Conservation (phyloP, 139 green algal genomes). For the Volvox reticuliferus region DNA sequence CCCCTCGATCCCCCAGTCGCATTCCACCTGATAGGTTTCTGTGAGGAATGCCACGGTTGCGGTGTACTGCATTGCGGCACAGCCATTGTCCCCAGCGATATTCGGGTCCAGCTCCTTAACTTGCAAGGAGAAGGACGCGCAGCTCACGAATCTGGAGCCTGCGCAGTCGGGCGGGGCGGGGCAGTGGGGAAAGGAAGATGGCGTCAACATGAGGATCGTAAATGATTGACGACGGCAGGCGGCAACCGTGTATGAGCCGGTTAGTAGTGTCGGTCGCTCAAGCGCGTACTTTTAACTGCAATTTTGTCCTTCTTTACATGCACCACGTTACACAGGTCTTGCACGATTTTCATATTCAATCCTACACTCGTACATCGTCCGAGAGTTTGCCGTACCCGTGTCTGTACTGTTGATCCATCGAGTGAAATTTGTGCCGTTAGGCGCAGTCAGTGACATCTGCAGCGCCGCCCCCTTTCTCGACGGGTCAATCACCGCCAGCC, state of each 20-base stretch:
- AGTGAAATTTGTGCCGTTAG: conserved; percentile 20
- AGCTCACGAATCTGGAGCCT: conserved; percentile 21
- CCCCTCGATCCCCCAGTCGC: not conserved
- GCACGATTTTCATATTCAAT: not conserved
- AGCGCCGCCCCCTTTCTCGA: not conserved
- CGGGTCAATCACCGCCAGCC: conserved; percentile 16
- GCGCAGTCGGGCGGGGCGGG: not conserved
- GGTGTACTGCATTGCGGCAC: conserved; percentile 4
- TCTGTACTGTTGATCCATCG: not conserved
- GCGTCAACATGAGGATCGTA: not conserved
- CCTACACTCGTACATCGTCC: not conserved
- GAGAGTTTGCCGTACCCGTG: not conserved
- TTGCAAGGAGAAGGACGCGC: conserved; percentile 10
- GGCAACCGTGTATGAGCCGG: no score
- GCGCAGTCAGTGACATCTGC: not conserved
- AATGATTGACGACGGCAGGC: no score
- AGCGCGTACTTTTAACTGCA: no score
- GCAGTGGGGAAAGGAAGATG: not conserved
- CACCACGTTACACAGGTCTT: not conserved
- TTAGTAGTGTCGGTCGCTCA: no score
- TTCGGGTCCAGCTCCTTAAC: conserved; percentile 20
- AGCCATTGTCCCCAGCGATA: conserved; percentile 29
- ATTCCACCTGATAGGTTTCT: conserved; percentile 21
- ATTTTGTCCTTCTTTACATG: not conserved
- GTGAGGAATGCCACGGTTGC: not conserved